Conservation (phyloP, 2,329 filamentous ascomycete genomes). For the Alternaria triticina region DNA sequence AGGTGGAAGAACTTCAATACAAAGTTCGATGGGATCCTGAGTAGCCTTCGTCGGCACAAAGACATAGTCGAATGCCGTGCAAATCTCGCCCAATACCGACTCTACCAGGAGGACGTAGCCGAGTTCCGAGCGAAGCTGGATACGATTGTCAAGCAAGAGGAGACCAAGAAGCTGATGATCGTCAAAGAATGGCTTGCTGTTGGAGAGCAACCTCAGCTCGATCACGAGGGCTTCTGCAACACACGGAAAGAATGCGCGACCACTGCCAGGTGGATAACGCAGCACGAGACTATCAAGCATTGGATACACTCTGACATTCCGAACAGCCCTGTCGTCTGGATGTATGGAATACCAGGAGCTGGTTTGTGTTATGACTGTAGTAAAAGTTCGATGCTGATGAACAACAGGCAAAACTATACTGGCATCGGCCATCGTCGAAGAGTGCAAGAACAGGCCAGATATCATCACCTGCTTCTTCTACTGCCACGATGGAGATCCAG, state of each 20-base stretch:
- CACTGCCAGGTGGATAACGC: not conserved
- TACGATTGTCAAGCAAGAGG: not conserved
- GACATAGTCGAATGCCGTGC: not conserved
- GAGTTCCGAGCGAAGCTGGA: not conserved
- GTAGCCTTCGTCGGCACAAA: not conserved
- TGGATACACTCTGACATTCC: not conserved
- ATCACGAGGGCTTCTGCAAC: not conserved
- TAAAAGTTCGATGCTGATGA: no score
- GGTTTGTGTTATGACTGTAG: not conserved
- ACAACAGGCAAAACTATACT: not conserved
- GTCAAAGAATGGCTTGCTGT: not conserved
- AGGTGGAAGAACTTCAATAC: not conserved
- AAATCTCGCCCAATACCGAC: not conserved
- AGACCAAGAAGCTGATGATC: not conserved
- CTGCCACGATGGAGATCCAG: not conserved
- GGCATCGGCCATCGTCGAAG: not conserved
- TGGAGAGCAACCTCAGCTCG: rapidly evolving
- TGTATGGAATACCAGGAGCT: not conserved
- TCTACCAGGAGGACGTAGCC: not conserved
- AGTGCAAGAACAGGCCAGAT: not conserved
- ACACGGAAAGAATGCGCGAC: not conserved
- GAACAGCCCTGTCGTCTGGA: not conserved
- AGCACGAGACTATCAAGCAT: not conserved
- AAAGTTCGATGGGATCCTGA: not conserved
- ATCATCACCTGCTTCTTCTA: not conserved